Evolutionary conservation across 306 rosid genomes (phyloP).

Genomic region (Alnus glutinosa): DNA sequence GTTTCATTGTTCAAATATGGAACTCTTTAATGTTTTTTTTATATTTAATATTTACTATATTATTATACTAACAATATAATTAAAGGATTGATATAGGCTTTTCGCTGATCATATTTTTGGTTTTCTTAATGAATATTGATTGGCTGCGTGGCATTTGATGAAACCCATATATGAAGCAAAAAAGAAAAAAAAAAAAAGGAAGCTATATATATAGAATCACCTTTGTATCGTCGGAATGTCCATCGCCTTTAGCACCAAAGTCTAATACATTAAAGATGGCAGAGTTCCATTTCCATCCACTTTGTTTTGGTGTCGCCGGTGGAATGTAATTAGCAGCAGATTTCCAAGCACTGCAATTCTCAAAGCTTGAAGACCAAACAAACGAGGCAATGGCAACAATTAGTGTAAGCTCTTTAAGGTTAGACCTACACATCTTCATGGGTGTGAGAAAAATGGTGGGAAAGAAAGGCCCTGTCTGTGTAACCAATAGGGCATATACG

Average conservation of each 20-base stretch:
- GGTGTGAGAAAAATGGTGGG: neutral
- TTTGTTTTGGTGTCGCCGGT: neutral
- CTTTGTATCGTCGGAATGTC: conserved; percentile 69
- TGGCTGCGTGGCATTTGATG: neutral
- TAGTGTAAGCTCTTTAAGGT: neutral
- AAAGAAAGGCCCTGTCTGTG: neutral
- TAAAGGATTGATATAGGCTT: too few species aligned
- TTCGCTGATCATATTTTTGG: too few species aligned
- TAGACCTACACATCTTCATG: neutral
- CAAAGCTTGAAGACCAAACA: conserved; percentile 33
- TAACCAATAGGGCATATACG: neutral
- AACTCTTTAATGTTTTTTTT: too few species aligned
- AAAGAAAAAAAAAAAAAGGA: neutral
- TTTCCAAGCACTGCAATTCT: conserved; percentile 38
- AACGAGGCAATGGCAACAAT: conserved; percentile 10
- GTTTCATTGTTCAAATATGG: too few species aligned
- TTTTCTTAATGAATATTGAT: too few species aligned
- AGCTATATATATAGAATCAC: conserved; percentile 23
- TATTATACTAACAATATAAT: too few species aligned
- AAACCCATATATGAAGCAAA: neutral
- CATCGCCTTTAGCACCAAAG: conserved; percentile 82
- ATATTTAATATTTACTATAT: too few species aligned
- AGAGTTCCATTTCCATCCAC: conserved; percentile 12
- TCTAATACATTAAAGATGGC: conserved; percentile 57
- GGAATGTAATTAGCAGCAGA: neutral